A percentile compares a stretch with the other conserved stretches of the same genome.
Conservation (phyloP, 1,284 basidiomycete species). For the Coniophora puteana region DNA sequence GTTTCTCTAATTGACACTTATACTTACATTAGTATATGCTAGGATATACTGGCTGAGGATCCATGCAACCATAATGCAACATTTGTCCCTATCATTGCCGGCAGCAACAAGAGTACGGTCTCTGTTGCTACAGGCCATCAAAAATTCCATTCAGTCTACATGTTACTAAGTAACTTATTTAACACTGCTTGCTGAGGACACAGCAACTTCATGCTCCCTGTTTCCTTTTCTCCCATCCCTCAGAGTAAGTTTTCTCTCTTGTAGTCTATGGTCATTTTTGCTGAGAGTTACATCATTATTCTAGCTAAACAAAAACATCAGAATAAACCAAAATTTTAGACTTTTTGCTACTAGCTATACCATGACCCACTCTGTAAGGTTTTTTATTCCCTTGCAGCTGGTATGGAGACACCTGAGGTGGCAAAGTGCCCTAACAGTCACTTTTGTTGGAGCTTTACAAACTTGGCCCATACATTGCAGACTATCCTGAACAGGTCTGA, state of each 20-base stretch:
- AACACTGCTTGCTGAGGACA: background rate
- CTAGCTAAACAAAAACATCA: background rate
- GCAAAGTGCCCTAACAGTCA: slow-evolving; percentile 10
- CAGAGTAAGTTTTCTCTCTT: no score
- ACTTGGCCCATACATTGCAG: slow-evolving; percentile 13
- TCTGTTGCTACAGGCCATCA: background rate
- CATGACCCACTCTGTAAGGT: slow-evolving; percentile 6
- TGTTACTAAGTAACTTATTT: background rate
- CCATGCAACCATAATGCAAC: background rate
- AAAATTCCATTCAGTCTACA: background rate
- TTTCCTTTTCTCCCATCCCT: background rate
- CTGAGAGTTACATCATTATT: background rate
- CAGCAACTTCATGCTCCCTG: background rate
- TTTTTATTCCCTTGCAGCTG: slow-evolving; percentile 3
- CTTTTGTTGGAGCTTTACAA: slow-evolving; percentile 9
- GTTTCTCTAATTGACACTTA: background rate
- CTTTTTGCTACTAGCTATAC: slow-evolving; percentile 6
- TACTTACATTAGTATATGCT: background rate
- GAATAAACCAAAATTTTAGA: slow-evolving; percentile 3
- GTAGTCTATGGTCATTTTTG: background rate
- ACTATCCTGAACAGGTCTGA: slow-evolving; percentile 16
- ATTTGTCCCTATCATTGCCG: background rate
- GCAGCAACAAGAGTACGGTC: background rate
- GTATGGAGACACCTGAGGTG: slow-evolving; percentile 11
- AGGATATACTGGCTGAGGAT: background rate